Conservation (phyloP, 2,329 filamentous ascomycete genomes). For the Claviceps cyperi region DNA sequence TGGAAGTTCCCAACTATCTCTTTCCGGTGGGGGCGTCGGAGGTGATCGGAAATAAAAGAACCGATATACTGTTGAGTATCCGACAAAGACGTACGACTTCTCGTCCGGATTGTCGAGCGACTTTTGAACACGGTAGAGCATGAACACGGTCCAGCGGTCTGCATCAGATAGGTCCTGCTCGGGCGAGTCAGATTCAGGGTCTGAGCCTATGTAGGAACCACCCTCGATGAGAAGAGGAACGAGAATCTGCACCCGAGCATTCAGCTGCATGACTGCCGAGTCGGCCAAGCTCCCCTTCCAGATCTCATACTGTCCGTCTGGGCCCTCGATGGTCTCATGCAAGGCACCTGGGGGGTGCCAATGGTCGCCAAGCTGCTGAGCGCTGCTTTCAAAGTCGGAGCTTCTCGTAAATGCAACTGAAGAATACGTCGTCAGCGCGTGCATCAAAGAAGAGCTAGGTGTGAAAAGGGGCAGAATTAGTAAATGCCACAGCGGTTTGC, state of each 20-base stretch:
- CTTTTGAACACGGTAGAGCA: conserved; percentile 57
- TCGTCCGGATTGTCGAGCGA: conserved; percentile 24
- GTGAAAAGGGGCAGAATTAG: rapidly evolving
- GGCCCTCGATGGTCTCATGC: conserved; percentile 46
- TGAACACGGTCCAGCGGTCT: conserved; percentile 83
- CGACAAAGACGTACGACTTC: conserved; percentile 65
- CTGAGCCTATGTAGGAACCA: conserved; percentile 54
- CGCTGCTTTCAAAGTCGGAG: conserved; percentile 44
- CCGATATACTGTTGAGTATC: conserved; percentile 81
- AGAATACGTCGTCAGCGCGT: background rate
- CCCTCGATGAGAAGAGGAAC: conserved; percentile 86
- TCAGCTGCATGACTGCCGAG: conserved; percentile 50
- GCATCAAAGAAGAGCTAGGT: background rate
- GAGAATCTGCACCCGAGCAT: conserved; percentile 71
- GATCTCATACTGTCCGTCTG: conserved; percentile 60
- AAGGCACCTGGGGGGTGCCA: conserved; percentile 65
- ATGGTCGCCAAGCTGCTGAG: conserved; percentile 29
- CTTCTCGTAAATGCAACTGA: conserved; percentile 53
- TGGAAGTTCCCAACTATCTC: conserved; percentile 29
- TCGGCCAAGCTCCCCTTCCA: conserved; percentile 69
- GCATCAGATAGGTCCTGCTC: conserved; percentile 56
- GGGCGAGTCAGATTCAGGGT: conserved; percentile 36
- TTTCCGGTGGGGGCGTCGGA: conserved; percentile 27
- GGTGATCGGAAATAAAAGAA: conserved; percentile 52
- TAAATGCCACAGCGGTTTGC: background rate